These are phyloP conservation scores for Agarophyton chilense DNA, from an alignment of 23 red algal species.

Conservation along the genomic window DNA sequence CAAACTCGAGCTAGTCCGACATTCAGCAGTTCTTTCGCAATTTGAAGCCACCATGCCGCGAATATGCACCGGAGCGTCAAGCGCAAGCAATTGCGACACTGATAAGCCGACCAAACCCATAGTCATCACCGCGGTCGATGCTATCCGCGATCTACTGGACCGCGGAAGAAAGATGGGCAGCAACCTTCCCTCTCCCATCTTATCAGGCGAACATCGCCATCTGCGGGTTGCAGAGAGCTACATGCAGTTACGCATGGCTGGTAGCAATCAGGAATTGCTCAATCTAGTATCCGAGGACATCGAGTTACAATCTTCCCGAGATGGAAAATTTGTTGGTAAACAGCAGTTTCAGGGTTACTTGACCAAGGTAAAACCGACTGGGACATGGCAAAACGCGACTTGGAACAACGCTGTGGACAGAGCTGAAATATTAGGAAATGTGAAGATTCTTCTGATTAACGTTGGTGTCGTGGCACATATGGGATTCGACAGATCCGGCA, in stretches of 20 bases:
- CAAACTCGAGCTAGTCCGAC: too few relatives aligned
- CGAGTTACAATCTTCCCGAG: slow-evolving; percentile 33
- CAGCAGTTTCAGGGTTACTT: slow-evolving; percentile 35
- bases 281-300: slow-evolving; percentile 51
- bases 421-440: slow-evolving; percentile 49
- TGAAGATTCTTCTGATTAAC: slow-evolving; percentile 53
- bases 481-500: slow-evolving; percentile 46
- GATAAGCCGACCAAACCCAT: slow-evolving; percentile 10
- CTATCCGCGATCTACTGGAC: slow-evolving; percentile 27
- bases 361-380: slow-evolving; percentile 45
- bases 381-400: slow-evolving; percentile 54
- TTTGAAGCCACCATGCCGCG: neutral
- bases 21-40: too few relatives aligned
- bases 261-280: slow-evolving; percentile 34
- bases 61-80: slow-evolving; percentile 5
- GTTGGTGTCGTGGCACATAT: slow-evolving; percentile 59
- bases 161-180: slow-evolving; percentile 1
- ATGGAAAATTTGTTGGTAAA: slow-evolving; percentile 27
- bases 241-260: slow-evolving; percentile 43
- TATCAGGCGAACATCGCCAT: slow-evolving; percentile 2
- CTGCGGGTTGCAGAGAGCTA: slow-evolving; percentile 45
- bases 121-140: slow-evolving; percentile 18
- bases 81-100: slow-evolving; percentile 11
- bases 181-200: neutral
- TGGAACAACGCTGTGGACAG: slow-evolving; percentile 48